phyloP scores from a whole-genome alignment of 495 filamentous ascomycete species.

The Neurospora tetraspora region DNA sequence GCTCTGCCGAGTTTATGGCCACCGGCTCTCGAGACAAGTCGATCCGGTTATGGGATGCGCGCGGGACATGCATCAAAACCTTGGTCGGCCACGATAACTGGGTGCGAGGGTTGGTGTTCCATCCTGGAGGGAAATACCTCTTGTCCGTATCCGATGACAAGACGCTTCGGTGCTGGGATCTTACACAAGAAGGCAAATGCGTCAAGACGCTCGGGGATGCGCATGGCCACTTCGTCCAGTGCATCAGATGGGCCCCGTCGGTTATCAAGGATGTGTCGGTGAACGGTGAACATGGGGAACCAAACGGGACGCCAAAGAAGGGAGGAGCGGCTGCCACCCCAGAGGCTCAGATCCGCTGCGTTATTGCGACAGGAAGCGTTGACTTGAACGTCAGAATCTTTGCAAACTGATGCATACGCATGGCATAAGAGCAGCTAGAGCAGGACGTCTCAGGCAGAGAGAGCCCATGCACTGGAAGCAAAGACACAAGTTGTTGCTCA shows the following conservation, averaged over 20 bases:
- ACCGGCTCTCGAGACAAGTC: conserved; percentile 88
- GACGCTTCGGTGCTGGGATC: conserved; percentile 89
- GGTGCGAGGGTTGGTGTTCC: conserved; percentile 81
- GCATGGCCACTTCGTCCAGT: conserved; percentile 81
- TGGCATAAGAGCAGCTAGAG: not conserved
- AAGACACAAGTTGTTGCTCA: not conserved
- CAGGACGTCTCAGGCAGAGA: not conserved
- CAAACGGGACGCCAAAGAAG: conserved; percentile 39
- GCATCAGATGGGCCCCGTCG: conserved; percentile 84
- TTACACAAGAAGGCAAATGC: conserved; percentile 80
- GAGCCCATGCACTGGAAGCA: not conserved
- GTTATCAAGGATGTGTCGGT: conserved; percentile 50
- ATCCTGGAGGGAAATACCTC: conserved; percentile 90
- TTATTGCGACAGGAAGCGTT: conserved; percentile 54
- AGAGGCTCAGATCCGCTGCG: conserved; percentile 46
- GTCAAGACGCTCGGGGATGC: conserved; percentile 73
- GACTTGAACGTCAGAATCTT: conserved; percentile 53
- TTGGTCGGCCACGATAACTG: conserved; percentile 92
- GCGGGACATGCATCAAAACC: conserved; percentile 80
- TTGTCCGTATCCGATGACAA: conserved; percentile 83
- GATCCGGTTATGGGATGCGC: conserved; percentile 81
- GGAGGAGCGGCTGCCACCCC: conserved; percentile 17
- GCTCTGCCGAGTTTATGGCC: conserved; percentile 79
- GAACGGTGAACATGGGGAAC: conserved; percentile 44
- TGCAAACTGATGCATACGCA: conserved; percentile 31